Evolutionary conservation across 2,329 filamentous ascomycete genomes (phyloP).

Genomic region (Claviceps sp.): DNA sequence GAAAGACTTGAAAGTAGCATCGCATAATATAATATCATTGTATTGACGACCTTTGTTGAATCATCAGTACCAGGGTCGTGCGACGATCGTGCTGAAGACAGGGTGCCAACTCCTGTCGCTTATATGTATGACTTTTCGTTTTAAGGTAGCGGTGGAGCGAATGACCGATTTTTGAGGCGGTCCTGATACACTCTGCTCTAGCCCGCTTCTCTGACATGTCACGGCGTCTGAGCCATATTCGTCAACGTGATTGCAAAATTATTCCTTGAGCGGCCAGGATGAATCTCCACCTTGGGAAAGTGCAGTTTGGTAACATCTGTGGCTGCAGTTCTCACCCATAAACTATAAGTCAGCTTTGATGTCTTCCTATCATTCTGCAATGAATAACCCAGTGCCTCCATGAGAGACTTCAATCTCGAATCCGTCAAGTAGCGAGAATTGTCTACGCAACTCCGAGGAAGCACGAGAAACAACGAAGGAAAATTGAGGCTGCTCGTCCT

Average conservation of each 20-base stretch:
- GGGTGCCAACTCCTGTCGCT: background rate
- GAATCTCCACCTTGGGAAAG: constrained; percentile 56
- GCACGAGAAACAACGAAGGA: constrained; percentile 72
- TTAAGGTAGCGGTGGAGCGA: background rate
- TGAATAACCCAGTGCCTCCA: constrained; percentile 63
- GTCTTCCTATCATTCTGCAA: constrained; percentile 57
- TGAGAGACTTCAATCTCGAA: constrained; percentile 53
- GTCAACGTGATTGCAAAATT: constrained; percentile 75
- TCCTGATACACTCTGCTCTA: background rate
- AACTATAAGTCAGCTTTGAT: constrained; percentile 73
- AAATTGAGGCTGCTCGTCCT: constrained; percentile 24
- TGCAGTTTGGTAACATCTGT: constrained; percentile 6
- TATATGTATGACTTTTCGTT: background rate
- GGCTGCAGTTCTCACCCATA: constrained; percentile 51
- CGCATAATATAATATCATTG: background rate
- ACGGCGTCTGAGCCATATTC: constrained; percentile 2
- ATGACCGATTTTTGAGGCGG: background rate
- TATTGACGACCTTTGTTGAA: background rate
- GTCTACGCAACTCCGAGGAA: constrained; percentile 74
- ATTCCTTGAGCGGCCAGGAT: constrained; percentile 64
- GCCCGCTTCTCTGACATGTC: background rate
- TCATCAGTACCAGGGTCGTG: background rate
- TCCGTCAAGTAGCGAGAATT: constrained; percentile 88
- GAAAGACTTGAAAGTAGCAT: background rate
- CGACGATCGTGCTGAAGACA: background rate